Evolutionary conservation across 2,329 filamentous ascomycete species (phyloP).

Genomic region (Cladosporium sp.): DNA sequence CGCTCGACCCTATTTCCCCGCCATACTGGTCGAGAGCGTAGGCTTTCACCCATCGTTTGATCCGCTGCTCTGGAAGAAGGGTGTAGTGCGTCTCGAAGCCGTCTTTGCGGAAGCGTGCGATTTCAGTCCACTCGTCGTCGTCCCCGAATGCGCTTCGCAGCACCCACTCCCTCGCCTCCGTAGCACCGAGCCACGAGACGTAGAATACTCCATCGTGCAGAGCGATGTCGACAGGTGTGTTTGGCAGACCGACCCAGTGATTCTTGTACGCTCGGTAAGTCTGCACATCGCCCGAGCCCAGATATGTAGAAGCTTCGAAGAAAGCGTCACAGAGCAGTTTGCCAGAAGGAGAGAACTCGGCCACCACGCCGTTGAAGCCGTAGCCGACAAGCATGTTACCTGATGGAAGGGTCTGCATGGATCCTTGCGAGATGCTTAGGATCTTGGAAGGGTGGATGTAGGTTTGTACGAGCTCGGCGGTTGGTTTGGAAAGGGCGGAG

Average conservation of each 20-base stretch:
- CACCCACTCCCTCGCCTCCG: constrained; percentile 43
- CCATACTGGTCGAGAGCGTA: constrained; percentile 24
- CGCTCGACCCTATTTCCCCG: constrained; percentile 15
- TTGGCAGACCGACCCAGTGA: constrained; percentile 41
- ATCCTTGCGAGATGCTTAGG: constrained; percentile 46
- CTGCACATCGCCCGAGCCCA: constrained; percentile 36
- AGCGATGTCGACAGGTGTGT: constrained; percentile 19
- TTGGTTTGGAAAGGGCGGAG: constrained; percentile 21
- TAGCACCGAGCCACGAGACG: constrained; percentile 51
- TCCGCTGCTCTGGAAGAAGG: constrained; percentile 16
- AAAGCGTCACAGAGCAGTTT: constrained; percentile 49
- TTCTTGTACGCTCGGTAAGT: constrained; percentile 54
- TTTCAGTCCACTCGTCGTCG: constrained; percentile 17
- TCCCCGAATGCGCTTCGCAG: constrained; percentile 33
- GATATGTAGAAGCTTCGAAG: constrained; percentile 32
- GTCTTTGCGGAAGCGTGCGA: constrained; percentile 16
- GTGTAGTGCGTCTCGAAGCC: constrained; percentile 40
- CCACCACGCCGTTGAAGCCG: constrained; percentile 40
- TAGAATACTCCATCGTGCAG: constrained; percentile 42
- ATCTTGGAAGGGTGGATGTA: constrained; percentile 25
- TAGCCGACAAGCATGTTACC: constrained; percentile 52
- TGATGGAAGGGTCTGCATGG: constrained; percentile 47
- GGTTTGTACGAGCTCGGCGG: constrained; percentile 24
- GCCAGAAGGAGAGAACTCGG: constrained; percentile 42
- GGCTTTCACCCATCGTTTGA: constrained; percentile 25